Evolutionary conservation across 2,329 filamentous ascomycete genomes (phyloP).

Genomic region (Neurospora crassa): DNA sequence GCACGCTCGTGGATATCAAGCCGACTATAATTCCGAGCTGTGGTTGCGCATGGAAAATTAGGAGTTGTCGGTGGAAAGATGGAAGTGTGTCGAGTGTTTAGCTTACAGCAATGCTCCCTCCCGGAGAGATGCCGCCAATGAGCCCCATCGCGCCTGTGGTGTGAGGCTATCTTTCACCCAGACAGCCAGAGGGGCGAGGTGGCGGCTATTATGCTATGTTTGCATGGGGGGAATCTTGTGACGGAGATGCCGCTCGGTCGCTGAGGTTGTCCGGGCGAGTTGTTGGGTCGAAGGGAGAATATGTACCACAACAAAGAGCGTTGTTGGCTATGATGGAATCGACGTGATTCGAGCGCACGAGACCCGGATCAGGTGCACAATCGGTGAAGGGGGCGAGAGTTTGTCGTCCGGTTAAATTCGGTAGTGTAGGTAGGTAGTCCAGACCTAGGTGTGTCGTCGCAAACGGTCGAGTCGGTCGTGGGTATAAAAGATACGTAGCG

Average conservation of each 20-base stretch:
- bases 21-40: conserved; percentile 91
- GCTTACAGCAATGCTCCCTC: conserved; percentile 66
- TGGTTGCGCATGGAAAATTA: conserved; percentile 5
- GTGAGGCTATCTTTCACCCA: conserved; percentile 33
- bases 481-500: background rate
- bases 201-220: conserved; percentile 11
- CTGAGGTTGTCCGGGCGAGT: conserved; percentile 4
- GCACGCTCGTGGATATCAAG: conserved; percentile 84
- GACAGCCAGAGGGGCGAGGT: conserved; percentile 21
- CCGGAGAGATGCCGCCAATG: conserved; percentile 66
- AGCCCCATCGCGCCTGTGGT: conserved; percentile 52
- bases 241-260: background rate
- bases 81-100: background rate
- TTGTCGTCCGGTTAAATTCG: background rate
- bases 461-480: background rate
- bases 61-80: background rate
- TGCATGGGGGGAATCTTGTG: conserved; percentile 11
- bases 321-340: background rate
- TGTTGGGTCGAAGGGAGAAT: conserved; percentile 2
- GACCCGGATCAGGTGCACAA: background rate
- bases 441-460: background rate
- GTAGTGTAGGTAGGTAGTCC: background rate
- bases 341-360: background rate
- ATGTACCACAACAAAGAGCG: background rate
- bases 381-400: background rate